Conservation (phyloP, 108 stramenopile genomes). For the Pseudonitzschia multiseries region DNA sequence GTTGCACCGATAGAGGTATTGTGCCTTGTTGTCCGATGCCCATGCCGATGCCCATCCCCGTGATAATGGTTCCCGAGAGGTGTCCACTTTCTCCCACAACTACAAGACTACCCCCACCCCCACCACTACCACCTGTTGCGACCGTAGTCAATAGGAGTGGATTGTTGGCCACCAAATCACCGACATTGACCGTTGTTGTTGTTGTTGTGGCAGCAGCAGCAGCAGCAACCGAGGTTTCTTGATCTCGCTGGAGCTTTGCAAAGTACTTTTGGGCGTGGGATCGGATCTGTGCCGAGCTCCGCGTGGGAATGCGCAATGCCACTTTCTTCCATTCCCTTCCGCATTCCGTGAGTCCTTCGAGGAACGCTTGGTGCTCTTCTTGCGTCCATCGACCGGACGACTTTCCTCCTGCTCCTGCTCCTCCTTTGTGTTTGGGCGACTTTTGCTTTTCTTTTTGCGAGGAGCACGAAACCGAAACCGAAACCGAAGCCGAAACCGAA, state of each 20-base stretch:
- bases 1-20: slow-evolving; percentile 37
- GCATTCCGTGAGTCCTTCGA: slow-evolving; percentile 79
- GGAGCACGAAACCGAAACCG: too few relatives aligned
- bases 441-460: too few relatives aligned
- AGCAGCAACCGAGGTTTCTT: slow-evolving; percentile 23
- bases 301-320: slow-evolving; percentile 79
- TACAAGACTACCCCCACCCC: neutral
- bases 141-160: too few relatives aligned
- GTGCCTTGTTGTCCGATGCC: too few relatives aligned
- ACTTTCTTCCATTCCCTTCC: slow-evolving; percentile 94
- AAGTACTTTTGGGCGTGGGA: slow-evolving; percentile 99
- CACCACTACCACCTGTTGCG: too few relatives aligned
- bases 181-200: slow-evolving; percentile 11
- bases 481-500: too few relatives aligned
- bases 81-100: slow-evolving; percentile 8
- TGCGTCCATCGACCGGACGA: slow-evolving; percentile 88
- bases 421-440: too few relatives aligned
- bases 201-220: too few relatives aligned
- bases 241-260: slow-evolving; percentile 66
- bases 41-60: neutral
- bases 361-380: slow-evolving; percentile 89
- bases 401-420: slow-evolving; percentile 27
- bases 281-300: slow-evolving; percentile 94
- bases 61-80: slow-evolving; percentile 5
- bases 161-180: too few relatives aligned